Evolutionary conservation across 2,329 filamentous ascomycete species (phyloP), one percentile per base, ranked within the genome.

Genomic region (Coniella lustricola): DNA sequence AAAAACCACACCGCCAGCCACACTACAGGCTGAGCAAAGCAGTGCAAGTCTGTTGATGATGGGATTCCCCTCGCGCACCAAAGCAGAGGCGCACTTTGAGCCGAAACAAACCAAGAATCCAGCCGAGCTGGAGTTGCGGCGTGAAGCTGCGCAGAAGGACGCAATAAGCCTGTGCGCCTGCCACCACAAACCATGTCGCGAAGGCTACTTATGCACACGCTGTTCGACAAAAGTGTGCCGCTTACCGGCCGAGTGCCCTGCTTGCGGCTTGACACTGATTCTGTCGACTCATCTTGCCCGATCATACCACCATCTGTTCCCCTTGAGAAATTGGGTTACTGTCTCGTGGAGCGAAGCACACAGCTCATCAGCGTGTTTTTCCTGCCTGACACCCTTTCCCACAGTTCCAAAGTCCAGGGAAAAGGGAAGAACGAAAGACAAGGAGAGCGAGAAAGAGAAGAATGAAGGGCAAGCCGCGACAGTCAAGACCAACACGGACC

Each of bases 301-400:
- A n/a, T 93, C 87, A 0, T 95, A 95, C 61, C 90, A 95, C 64
- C 90, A 96, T 63, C 74, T 96, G 1, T 95, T 95, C 61, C 90
- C 90, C 0, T 72, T 98, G 18, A 77, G 84, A 29, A 95, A 94
- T 62, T 98, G 91, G 90, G 74, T 82, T 9, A 90, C 93, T 60
- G 91, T 98, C 0, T 76, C 85, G 1, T 98, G 93, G 93, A 66
- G 77, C 10, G 74, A 84, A 17, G 90, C 90, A 1, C 62, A 62
- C 10, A 65, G 63, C 46, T 84, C 80, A 3, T 68, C 64, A 10
- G 77, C 83, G 44, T 98, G 93, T 65, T 89, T 84, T 63, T 81
- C 87, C 4, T 98, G 93, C 60, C 77, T 88, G 31, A 70, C 76
- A 2, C 65, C 75, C 0, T 97, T 98, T 57, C 87, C 88, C 0